A percentile compares a stretch with the other conserved stretches of the same genome.
Conservation (phyloP, 176 grass and related monocot genomes). For the Urochloa ruziziensis region DNA sequence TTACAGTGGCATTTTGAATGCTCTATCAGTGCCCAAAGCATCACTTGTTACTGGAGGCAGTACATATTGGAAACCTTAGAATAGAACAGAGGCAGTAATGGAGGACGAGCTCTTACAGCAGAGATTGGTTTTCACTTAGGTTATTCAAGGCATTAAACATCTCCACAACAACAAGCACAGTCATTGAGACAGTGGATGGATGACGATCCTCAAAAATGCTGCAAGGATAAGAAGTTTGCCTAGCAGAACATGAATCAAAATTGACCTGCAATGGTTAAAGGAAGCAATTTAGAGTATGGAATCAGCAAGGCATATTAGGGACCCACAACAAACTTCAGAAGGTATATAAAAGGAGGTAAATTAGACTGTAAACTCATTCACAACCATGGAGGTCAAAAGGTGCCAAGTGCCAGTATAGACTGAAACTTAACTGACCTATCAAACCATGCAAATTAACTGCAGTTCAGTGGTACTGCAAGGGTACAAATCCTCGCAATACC, state of each 20-base stretch:
- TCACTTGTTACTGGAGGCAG: neutral
- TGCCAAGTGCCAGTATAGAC: neutral
- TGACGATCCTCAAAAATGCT: slow-evolving; percentile 91
- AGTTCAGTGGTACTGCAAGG: neutral
- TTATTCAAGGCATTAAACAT: slow-evolving; percentile 99
- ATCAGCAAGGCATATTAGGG: slow-evolving; percentile 1
- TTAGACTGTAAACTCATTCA: neutral
- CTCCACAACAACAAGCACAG: slow-evolving; percentile 95
- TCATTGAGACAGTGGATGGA: slow-evolving; percentile 99
- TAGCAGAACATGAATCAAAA: slow-evolving; percentile 94
- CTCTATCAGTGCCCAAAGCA: neutral
- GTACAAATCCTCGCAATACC: neutral
- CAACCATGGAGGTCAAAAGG: neutral
- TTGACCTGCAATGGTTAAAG: slow-evolving; percentile 62
- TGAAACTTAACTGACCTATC: slow-evolving; percentile 9
- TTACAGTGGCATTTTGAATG: neutral
- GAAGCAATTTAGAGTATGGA: neutral
- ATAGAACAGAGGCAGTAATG: neutral
- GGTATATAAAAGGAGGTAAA: neutral
- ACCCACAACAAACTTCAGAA: slow-evolving; percentile 1
- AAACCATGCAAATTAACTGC: slow-evolving; percentile 14
- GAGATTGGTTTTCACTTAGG: slow-evolving; percentile 98
- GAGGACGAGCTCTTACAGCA: slow-evolving; percentile 65
- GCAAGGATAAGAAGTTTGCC: slow-evolving; percentile 87
- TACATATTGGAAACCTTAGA: neutral